Evolutionary conservation across 164 flowering plant species (phyloP), one percentile per base, ranked within the genome.

Genomic region (Protea cynaroides): DNA sequence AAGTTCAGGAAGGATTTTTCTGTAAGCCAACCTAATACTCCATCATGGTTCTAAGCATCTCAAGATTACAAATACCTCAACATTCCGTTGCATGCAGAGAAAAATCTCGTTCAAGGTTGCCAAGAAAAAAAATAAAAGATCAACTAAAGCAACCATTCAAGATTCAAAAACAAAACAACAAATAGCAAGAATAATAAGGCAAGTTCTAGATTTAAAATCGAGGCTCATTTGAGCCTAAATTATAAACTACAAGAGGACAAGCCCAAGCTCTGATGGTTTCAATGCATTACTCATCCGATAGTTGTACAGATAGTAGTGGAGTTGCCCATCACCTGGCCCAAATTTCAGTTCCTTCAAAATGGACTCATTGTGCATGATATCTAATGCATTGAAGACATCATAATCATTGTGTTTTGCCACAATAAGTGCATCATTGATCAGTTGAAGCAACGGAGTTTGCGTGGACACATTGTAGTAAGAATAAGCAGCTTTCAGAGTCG

Each of bases 331-430:
- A 29, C 34, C 34, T 5, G 34, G 34, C 34, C 34, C 34, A 29
- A 29, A 29, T 29, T 29, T 29, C 34, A 29, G 34, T 29, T 78
- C 86, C 79, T 76, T 82, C 73, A 80, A 65, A 63, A 82, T 69
- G 49, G 69, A 40, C 23, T 80, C 86, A 25, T 82, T 82, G 0
- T 80, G 79, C 86, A 82, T 82, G 9, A 80, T 76, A 58, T 82
- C 83, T 63, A 82, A 38, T 23, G 86, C 86, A 65, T 80, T 82
- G 74, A 82, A 82, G 63, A 82, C 86, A 65, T 78, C 83, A 40
- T 69, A 82, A 51, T 74, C 83, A 66, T 70, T 72, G 65, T 65
- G 75, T 59, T 82, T 82, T 4, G 82, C 83, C 66, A 80, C 75
- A 46, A 82, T 78, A 43, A 82, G 82, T 14, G 75, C 79, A 76